Evolutionary conservation across 441 rosid genomes (phyloP), one percentile per base, ranked within the genome.

Genomic region (Biscutella laevigata): DNA sequence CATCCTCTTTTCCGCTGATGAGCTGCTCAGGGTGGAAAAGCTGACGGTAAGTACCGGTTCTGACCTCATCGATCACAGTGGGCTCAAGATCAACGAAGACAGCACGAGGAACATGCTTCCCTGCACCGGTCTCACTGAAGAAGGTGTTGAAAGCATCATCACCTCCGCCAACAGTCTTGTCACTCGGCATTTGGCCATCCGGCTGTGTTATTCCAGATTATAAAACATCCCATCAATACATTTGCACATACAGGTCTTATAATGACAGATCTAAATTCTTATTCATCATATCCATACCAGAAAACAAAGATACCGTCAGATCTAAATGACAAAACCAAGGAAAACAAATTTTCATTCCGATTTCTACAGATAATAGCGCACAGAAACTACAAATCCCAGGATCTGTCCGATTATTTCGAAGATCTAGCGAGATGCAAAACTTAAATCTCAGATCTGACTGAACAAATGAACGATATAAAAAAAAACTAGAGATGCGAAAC

Each of bases 1-100:
- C 67, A 12, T 67, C 71, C 26, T 67, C 67, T 62, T 67, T 67
- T 5, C 71, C 71, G 26, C 71, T 67, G 62, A 67, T 67, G 35
- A 67, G 67, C 15, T 67, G 71, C n/a, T 67, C 71, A 46, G 71
- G 71, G 57, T 67, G 71, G 71, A 67, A 67, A 36, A 67, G 71
- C 56, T 67, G 71, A 48, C 71, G 67, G 66, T 67, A 65, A 6
- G 65, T 58, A 15, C 70, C 70, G 30, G 70, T 58, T 19, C 70
- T 65, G 35, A 65, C 70, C 12, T 65, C 70, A 14, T 65, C 70
- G 12, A 65, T 65, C 35, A 65, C 70, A 27, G 70, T 65, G 17
- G 70, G 70, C 65, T 65, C 70, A 33, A 65, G 70, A 25, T 65
- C 70, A 13, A 65, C 70, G 17, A 65, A 65, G 39, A 65, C 64